Conservation (phyloP, 1,284 basidiomycete species). For the Trichosporon coremiiforme region DNA sequence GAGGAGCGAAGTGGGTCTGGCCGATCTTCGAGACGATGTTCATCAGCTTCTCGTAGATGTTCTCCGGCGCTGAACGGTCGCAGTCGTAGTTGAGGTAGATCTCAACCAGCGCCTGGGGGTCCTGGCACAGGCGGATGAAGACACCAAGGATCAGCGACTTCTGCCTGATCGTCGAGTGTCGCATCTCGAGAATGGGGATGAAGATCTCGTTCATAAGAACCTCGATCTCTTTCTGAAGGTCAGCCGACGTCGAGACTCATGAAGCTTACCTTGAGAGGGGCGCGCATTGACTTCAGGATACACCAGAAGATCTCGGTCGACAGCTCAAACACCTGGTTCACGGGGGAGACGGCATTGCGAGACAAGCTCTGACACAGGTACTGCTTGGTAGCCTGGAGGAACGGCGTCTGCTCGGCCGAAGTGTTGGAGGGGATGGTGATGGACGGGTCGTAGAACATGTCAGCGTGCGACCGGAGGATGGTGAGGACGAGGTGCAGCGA, state of each 20-base stretch:
- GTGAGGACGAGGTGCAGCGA: slow-evolving; percentile 90
- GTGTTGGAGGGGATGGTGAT: slow-evolving; percentile 87
- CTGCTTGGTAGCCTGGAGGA: slow-evolving; percentile 89
- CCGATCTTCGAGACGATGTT: slow-evolving; percentile 91
- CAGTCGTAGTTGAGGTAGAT: slow-evolving; percentile 98
- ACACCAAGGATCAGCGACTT: slow-evolving; percentile 87
- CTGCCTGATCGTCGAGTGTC: slow-evolving; percentile 90
- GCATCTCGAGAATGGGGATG: slow-evolving; percentile 98
- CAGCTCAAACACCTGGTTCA: slow-evolving; percentile 96
- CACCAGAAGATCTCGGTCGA: slow-evolving; percentile 99
- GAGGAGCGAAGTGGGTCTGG: slow-evolving; percentile 66
- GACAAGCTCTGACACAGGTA: slow-evolving; percentile 92
- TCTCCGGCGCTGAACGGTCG: slow-evolving; percentile 85
- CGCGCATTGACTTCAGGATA: slow-evolving; percentile 87
- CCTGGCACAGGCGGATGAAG: slow-evolving; percentile 82
- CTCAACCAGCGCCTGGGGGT: slow-evolving; percentile 93
- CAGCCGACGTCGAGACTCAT: neutral
- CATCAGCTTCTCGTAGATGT: slow-evolving; percentile 94
- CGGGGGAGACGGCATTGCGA: slow-evolving; percentile 92
- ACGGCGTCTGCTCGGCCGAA: slow-evolving; percentile 78
- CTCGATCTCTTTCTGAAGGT: slow-evolving; percentile 87
- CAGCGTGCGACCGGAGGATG: slow-evolving; percentile 88
- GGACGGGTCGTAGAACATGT: slow-evolving; percentile 78
- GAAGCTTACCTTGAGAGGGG: slow-evolving; percentile 73
- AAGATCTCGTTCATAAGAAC: slow-evolving; percentile 98